Conservation (phyloP, 139 green algal species). For the Nannochloris sp. region DNA sequence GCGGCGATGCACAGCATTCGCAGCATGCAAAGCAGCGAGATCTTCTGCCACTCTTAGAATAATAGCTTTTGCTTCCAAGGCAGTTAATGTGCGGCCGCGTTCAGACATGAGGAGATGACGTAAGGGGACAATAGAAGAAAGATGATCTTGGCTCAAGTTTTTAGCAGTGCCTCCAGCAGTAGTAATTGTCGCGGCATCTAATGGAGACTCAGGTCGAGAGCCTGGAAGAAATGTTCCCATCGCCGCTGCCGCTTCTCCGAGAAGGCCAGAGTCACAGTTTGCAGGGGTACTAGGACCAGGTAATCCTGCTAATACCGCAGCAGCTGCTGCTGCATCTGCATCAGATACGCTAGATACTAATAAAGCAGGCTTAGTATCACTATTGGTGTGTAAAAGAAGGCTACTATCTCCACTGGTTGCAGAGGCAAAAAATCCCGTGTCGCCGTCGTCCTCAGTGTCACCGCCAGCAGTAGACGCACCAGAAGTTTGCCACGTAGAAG, state of each 20-base stretch:
- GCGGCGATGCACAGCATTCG: constrained; percentile 19
- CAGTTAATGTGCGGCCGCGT: constrained; percentile 2
- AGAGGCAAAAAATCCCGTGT: background rate
- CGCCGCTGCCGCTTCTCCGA: too few relatives aligned
- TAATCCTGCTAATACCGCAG: too few relatives aligned
- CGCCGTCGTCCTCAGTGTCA: background rate
- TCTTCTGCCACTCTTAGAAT: constrained; percentile 13
- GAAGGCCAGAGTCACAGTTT: background rate
- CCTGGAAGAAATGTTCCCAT: too few relatives aligned
- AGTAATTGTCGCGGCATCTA: background rate
- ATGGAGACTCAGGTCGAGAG: background rate
- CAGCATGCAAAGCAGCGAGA: constrained; percentile 14
- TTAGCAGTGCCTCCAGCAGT: too few relatives aligned
- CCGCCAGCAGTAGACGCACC: background rate
- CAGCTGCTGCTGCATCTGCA: too few relatives aligned
- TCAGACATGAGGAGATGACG: constrained; percentile 23
- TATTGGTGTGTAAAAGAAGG: too few relatives aligned
- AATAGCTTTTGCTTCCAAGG: constrained; percentile 25
- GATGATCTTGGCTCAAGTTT: too few relatives aligned
- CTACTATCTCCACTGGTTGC: too few relatives aligned
- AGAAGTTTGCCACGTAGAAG: background rate
- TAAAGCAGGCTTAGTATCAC: too few relatives aligned
- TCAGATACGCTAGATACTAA: too few relatives aligned
- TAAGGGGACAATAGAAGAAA: constrained; percentile 13
- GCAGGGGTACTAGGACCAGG: background rate